Conservation (phyloP, 306 rosid species). For the Casuarina glauca region DNA sequence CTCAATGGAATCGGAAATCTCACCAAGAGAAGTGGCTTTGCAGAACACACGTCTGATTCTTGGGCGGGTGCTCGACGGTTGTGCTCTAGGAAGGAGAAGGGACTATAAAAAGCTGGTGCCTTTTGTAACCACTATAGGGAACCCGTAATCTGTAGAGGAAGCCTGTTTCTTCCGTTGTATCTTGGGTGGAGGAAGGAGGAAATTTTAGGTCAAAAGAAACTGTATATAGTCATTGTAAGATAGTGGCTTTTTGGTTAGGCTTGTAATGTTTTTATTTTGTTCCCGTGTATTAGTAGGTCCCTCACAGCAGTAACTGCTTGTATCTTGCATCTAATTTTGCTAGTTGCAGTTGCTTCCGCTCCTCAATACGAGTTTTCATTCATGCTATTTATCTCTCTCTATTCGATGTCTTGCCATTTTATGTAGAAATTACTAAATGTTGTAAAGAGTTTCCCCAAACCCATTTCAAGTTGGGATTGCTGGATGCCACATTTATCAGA, state of each 20-base stretch:
- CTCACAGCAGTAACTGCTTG: not conserved
- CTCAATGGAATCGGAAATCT: conserved; percentile 54
- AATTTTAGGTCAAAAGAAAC: conserved; percentile 33
- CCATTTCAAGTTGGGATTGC: too few relatives aligned
- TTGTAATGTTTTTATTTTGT: conserved; percentile 28
- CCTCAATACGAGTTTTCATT: not conserved
- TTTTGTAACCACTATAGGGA: conserved; percentile 73
- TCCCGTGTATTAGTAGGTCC: not conserved
- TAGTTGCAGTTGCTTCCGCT: not conserved
- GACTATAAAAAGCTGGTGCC: conserved; percentile 90
- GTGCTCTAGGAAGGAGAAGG: conserved; percentile 82
- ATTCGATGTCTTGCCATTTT: not conserved
- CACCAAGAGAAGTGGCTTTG: conserved; percentile 76
- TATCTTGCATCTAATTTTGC: not conserved
- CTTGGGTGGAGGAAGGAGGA: conserved; percentile 30
- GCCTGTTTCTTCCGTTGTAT: conserved; percentile 36
- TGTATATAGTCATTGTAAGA: conserved; percentile 40
- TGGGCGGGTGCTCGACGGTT: conserved; percentile 81
- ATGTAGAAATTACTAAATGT: too few relatives aligned
- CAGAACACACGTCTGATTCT: conserved; percentile 91
- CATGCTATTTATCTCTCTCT: not conserved
- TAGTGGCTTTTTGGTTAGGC: conserved; percentile 35
- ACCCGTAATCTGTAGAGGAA: conserved; percentile 45
- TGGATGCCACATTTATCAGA: not conserved
- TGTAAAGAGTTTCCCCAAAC: too few relatives aligned